Evolutionary conservation across 2,329 filamentous ascomycete genomes (phyloP), one percentile per base, ranked within the genome.

Genomic region (Chrysoporthe puriensis): DNA sequence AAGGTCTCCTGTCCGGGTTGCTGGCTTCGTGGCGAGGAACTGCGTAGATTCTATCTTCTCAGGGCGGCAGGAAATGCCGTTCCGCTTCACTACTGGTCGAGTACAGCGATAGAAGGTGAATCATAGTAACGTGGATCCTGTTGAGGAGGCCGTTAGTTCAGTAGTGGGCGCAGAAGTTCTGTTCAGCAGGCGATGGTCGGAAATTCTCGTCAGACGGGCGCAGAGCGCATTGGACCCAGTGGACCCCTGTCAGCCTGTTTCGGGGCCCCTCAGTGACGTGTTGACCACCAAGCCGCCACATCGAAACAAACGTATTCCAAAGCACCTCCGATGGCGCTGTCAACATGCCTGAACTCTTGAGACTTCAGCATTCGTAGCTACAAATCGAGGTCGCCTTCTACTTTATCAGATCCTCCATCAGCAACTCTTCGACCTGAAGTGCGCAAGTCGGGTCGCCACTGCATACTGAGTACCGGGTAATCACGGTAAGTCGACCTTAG

Each of bases 21-120:
- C n/a, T 40, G 32, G 63, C 1, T 5, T 13, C n/a, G 32, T 21
- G 42, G 44, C 13, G 7, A 36, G 13, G 18, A 60, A 11, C 36
- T 21, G 40, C n/a, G 36, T 26, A n/a, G 6, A 40, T 59, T 21
- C 40, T 57, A 14, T 50, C 36, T 65, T 63, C 50, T 65, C 62
- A 69, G 26, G 68, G 65, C n/a, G 68, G 68, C 58, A 69, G n/a
- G 46, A 64, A 63, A 18, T 36, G 42, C 14, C 43, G 59, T 42
- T 26, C 50, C 14, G 56, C 42, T 59, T 18, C 48, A 54, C 21
- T 21, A n/a, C 9, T 40, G 36, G 32, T 34, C 18, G 26, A 21
- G 26, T 18, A 21, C 14, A 43, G 5, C n/a, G 26, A 3, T 6
- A 26, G 40, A 26, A 36, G 21, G 59, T 68, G 62, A 65, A 44